Conservation (phyloP, 495 filamentous ascomycete species). For the Penicillium cinerascens region DNA sequence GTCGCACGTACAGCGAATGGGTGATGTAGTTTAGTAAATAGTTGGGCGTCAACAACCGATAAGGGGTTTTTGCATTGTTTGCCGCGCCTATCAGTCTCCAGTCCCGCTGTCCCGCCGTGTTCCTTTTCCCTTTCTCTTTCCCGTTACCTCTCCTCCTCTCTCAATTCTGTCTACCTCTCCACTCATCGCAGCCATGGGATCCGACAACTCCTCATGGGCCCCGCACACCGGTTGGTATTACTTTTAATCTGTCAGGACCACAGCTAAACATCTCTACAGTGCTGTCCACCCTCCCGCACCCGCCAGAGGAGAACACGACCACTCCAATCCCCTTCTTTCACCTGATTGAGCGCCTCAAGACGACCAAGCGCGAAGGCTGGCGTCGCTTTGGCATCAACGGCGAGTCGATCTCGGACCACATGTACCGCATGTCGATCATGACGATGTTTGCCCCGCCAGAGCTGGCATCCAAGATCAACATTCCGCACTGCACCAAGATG, state of each 20-base stretch:
- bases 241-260: too few relatives aligned
- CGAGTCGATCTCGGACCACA: slow-evolving; percentile 95
- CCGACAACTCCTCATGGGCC: slow-evolving; percentile 29
- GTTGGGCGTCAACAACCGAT: slow-evolving; percentile 23
- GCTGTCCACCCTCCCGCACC: slow-evolving; percentile 46
- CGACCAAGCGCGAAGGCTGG: slow-evolving; percentile 94
- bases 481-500: slow-evolving; percentile 86
- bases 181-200: slow-evolving; percentile 29
- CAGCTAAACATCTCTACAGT: slow-evolving; percentile 22
- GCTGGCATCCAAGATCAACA: slow-evolving; percentile 64
- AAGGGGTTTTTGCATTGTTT: slow-evolving; percentile 36
- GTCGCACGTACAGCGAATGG: slow-evolving; percentile 1
- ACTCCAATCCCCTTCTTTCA: slow-evolving; percentile 92
- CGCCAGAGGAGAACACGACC: slow-evolving; percentile 55
- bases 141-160: background rate
- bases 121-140: too few relatives aligned
- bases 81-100: slow-evolving; percentile 6
- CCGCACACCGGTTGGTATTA: slow-evolving; percentile 22
- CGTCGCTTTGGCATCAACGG: slow-evolving; percentile 73
- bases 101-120: slow-evolving; percentile 1
- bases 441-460: slow-evolving; percentile 86
- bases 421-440: slow-evolving; percentile 99
- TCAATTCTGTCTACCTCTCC: background rate
- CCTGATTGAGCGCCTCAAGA: slow-evolving; percentile 88
- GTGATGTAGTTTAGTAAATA: slow-evolving; percentile 15